Evolutionary conservation across 768 basidiomycete genomes (phyloP).

Genomic region (Mycena galericulata): DNA sequence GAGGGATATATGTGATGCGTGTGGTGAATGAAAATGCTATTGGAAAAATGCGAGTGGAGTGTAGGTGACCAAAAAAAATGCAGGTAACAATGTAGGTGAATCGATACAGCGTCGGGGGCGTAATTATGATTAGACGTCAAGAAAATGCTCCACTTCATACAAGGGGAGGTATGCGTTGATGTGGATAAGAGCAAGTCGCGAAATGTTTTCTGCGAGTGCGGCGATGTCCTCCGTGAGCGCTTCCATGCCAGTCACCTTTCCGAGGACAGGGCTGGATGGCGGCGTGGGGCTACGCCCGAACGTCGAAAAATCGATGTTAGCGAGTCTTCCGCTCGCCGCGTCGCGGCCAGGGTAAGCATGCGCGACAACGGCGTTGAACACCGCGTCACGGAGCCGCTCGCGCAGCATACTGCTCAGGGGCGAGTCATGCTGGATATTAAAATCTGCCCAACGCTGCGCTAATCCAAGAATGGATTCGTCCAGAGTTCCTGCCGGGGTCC

Average conservation of each 20-base stretch:
- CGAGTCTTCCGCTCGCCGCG: constrained; percentile 44
- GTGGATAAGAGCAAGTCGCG: constrained; percentile 80
- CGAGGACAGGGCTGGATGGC: constrained; percentile 34
- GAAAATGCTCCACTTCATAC: constrained; percentile 77
- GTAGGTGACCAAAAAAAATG: constrained; percentile 16
- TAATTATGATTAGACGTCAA: constrained; percentile 42
- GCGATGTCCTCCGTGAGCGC: constrained; percentile 75
- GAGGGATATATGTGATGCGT: constrained; percentile 5
- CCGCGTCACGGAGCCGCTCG: constrained; percentile 70
- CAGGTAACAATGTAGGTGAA: constrained; percentile 3
- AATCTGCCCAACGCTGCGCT: constrained; percentile 78
- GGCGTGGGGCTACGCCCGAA: constrained; percentile 32
- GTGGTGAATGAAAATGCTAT: constrained; percentile 15
- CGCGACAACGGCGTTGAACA: constrained; percentile 70
- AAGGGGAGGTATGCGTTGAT: constrained; percentile 80
- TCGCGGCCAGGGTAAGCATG: constrained; percentile 63
- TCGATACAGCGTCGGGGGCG: constrained; percentile 11
- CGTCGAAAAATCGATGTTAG: constrained; percentile 41
- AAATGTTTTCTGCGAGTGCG: constrained; percentile 73
- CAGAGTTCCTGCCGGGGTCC: constrained; percentile 31
- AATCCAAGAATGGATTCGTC: constrained; percentile 66
- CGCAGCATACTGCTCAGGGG: constrained; percentile 70
- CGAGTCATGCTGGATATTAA: constrained; percentile 72
- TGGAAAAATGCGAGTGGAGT: constrained; percentile 6
- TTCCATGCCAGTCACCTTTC: constrained; percentile 73